Evolutionary conservation across 139 green algal species (phyloP).

Genomic region (Trebouxia sp.): DNA sequence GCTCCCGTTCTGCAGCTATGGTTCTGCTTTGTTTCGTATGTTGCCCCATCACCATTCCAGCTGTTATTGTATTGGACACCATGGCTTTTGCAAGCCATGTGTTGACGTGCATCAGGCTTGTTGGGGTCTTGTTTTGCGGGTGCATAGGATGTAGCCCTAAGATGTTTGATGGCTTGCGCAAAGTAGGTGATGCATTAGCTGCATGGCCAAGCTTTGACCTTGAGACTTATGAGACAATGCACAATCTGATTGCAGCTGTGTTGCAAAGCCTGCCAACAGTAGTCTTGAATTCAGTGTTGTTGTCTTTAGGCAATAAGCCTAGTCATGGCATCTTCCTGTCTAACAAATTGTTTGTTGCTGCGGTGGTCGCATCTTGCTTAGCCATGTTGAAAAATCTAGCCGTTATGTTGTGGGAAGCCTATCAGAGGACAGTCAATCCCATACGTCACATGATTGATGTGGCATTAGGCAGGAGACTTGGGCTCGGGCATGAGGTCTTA

Average conservation of each 20-base stretch:
- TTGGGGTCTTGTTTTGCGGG: not conserved
- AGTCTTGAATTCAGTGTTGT: not conserved
- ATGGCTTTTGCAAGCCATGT: not conserved
- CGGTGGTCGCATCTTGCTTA: not conserved
- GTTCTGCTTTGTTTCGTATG: not conserved
- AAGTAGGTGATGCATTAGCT: too few species aligned
- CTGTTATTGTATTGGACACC: not conserved
- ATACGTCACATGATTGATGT: not conserved
- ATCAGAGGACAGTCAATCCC: not conserved
- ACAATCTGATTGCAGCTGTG: constrained; percentile 14
- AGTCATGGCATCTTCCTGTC: not conserved
- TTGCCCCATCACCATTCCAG: not conserved
- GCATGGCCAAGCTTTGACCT: not conserved
- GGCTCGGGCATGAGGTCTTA: too few species aligned
- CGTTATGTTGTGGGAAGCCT: not conserved
- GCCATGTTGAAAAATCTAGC: not conserved
- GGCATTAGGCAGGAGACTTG: not conserved
- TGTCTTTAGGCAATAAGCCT: not conserved
- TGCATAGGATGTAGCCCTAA: not conserved
- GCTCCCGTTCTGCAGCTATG: not conserved
- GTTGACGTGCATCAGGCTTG: not conserved
- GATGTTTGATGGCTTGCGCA: not conserved
- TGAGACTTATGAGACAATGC: not conserved
- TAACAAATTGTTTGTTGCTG: not conserved
- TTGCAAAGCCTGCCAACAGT: not conserved